Percentiles rank a stretch among this genome's conserved stretches.
Evolutionary conservation across 1,284 basidiomycete genomes (phyloP).

Genomic region (Inonotus hispidus): DNA sequence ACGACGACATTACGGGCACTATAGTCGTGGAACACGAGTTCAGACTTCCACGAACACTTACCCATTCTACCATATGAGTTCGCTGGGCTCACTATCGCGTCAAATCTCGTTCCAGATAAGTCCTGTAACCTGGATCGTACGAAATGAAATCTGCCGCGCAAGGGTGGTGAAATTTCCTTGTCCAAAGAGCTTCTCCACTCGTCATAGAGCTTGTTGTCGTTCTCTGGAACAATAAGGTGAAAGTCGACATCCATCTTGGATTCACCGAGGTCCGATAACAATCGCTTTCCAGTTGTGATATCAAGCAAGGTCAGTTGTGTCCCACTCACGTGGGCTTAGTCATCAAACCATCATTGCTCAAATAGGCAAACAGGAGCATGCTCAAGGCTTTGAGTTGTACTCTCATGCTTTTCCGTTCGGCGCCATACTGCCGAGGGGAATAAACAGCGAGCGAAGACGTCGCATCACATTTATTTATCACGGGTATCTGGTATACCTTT

Average conservation of each 20-base stretch:
- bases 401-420: too few species aligned
- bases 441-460: not conserved
- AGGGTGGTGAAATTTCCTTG: not conserved
- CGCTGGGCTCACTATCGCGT: conserved; percentile 26
- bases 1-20: not conserved
- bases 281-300: too few species aligned
- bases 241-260: not conserved
- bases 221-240: not conserved
- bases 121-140: not conserved
- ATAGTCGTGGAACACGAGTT: not conserved
- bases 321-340: too few species aligned
- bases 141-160: conserved; percentile 1
- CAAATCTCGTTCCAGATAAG: conserved; percentile 16
- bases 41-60: conserved; percentile 19
- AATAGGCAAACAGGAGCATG: too few species aligned
- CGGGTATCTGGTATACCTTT: not conserved
- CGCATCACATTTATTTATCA: not conserved
- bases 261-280: too few species aligned
- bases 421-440: not conserved
- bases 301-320: too few species aligned
- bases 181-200: not conserved
- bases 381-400: too few species aligned
- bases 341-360: too few species aligned
- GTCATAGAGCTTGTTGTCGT: not conserved
- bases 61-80: conserved; percentile 26